Evolutionary conservation across 202 grass and related monocot species (phyloP).

Genomic region (Tripidium arundinaceum): DNA sequence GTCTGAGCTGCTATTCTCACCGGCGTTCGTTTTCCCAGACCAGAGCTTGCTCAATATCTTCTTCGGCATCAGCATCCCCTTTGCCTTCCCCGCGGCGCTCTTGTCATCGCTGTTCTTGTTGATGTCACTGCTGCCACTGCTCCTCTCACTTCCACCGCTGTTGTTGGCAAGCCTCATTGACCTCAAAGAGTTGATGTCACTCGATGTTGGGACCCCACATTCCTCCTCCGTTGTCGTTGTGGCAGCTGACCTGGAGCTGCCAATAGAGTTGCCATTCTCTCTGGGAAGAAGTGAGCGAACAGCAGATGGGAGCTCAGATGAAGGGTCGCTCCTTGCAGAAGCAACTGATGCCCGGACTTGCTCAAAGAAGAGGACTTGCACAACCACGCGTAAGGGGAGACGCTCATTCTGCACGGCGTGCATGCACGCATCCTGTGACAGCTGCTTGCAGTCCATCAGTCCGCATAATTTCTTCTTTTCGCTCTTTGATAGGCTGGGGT

Average conservation of each 20-base stretch:
- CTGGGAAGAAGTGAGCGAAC: constrained; percentile 52
- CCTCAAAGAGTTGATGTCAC: constrained; percentile 61
- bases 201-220: constrained; percentile 45
- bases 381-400: constrained; percentile 88
- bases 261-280: constrained; percentile 80
- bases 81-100: constrained; percentile 18
- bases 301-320: constrained; percentile 36
- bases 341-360: constrained; percentile 49
- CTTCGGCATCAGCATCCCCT: constrained; percentile 63
- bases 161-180: constrained; percentile 53
- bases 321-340: constrained; percentile 26
- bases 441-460: constrained; percentile 90
- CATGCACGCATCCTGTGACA: constrained; percentile 73
- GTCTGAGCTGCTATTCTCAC: constrained; percentile 79
- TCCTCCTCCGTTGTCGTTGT: constrained; percentile 87
- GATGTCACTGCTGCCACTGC: constrained; percentile 54
- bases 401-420: constrained; percentile 94
- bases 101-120: constrained; percentile 18
- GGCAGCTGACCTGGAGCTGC: constrained; percentile 85
- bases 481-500: constrained; percentile 75
- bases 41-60: constrained; percentile 93
- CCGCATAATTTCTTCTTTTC: constrained; percentile 84
- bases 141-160: constrained; percentile 62
- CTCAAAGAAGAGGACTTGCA: constrained; percentile 95
- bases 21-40: constrained; percentile 55